These are phyloP conservation scores for Wickerhamiella brachini DNA, from an alignment of 805 yeast species.

Conservation along the genomic window DNA sequence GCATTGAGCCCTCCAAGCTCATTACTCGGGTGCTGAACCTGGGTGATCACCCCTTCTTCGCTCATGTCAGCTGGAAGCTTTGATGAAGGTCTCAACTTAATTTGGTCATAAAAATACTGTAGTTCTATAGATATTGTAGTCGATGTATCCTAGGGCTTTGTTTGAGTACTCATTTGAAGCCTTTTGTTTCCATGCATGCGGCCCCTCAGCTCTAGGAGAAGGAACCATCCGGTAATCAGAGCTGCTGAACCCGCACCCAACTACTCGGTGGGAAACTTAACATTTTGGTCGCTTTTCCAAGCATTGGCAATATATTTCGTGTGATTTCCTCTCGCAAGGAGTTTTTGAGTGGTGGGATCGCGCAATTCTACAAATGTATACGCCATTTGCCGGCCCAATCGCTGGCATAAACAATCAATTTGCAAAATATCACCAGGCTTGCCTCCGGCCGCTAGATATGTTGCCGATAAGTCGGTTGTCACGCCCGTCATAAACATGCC, in stretches of 20 bases:
- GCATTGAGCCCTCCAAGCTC: constrained; percentile 1
- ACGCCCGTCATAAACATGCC: constrained; percentile 33
- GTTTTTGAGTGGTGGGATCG: constrained; percentile 4
- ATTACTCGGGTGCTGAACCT: constrained; percentile 8
- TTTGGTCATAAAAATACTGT: too few relatives aligned
- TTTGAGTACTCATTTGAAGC: too few relatives aligned
- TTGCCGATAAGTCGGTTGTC: constrained; percentile 29
- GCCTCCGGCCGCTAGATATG: constrained; percentile 29
- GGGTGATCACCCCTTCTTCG: constrained; percentile 15
- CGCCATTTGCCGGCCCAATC: constrained; percentile 29
- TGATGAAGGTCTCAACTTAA: too few relatives aligned
- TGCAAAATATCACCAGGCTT: constrained; percentile 17
- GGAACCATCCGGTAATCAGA: too few relatives aligned
- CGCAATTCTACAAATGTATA: constrained; percentile 28
- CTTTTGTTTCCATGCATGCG: too few relatives aligned
- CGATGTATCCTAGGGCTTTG: too few relatives aligned
- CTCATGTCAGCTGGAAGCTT: constrained; percentile 4
- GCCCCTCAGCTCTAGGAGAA: too few relatives aligned
- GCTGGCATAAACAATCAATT: constrained; percentile 22
- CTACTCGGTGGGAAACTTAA: constrained; percentile 4
- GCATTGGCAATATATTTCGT: constrained; percentile 30
- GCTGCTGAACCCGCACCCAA: too few relatives aligned
- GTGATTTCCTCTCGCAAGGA: constrained; percentile 30
- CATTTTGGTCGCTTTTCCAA: constrained; percentile 21
- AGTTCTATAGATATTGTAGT: too few relatives aligned